Evolutionary conservation across 2,329 filamentous ascomycete species (phyloP), one percentile per base, ranked within the genome.

Genomic region (Fusarium tuaranense): DNA sequence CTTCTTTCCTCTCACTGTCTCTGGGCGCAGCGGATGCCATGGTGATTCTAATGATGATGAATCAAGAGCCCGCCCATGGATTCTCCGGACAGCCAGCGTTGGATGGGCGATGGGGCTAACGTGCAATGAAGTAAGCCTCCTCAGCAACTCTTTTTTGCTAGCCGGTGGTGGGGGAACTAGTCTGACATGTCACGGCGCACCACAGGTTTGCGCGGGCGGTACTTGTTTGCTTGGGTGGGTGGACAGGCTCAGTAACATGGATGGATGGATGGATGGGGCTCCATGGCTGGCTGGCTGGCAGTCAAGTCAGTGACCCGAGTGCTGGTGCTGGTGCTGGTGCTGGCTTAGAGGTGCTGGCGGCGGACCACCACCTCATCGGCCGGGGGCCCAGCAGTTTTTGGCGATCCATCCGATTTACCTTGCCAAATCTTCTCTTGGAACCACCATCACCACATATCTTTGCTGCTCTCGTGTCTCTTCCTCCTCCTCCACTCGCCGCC

Each of bases 391-490:
- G 73, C 75, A 78, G 63, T 78, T 79, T 79, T 73, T 72, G 76
- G 74, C 73, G 74, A 78, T 78, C 74, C 72, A 78, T 78, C 74
- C 72, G 77, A 77, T 78, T 78, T 71, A 74, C 74, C 76, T 74
- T 77, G 75, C 75, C 78, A 79, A 80, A 81, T 81, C 77, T 79
- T 80, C 75, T 78, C 77, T 76, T 71, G 68, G 75, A 78, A 78
- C 77, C 75, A 77, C 72, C 78, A 78, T 78, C 77, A 80, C 76
- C 73, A 79, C 74, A 70, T 70, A 61, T 69, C 63, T 57, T 58
- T 51, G 34, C 61, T 69, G 58, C 53, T 59, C 63, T 69, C 69
- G 70, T 58, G 36, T 67, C 71, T 63, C 63, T 67, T 66, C 74
- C 69, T 44, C 66, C 61, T 67, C 67, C 65, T 69, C 70, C 68